phyloP scores from a whole-genome alignment of 805 yeast genomes.

The Candida broadrunensis region DNA sequence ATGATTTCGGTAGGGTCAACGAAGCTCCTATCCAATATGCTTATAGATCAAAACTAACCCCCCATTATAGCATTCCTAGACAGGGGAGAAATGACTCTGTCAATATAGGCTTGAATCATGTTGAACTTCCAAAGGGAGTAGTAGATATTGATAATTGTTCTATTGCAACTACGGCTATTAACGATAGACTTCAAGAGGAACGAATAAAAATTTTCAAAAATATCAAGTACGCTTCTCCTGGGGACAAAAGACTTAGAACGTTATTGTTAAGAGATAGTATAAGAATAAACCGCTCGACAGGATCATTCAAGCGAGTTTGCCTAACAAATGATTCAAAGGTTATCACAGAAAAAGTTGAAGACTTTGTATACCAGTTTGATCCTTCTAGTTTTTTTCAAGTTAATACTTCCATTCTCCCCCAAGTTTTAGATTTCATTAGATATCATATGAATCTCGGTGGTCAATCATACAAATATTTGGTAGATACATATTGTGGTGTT shows the following conservation, averaged over 20 bases:
- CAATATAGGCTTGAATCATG: slow-evolving; percentile 31
- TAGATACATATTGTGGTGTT: slow-evolving; percentile 46
- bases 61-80: slow-evolving; percentile 26
- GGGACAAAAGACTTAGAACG: slow-evolving; percentile 12
- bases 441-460: slow-evolving; percentile 12
- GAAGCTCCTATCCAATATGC: slow-evolving; percentile 37
- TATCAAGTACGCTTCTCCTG: background rate
- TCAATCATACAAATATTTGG: slow-evolving; percentile 19
- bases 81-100: slow-evolving; percentile 4
- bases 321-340: slow-evolving; percentile 22
- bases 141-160: slow-evolving; percentile 37
- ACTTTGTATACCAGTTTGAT: slow-evolving; percentile 34
- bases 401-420: slow-evolving; percentile 34
- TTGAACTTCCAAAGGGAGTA: slow-evolving; percentile 15
- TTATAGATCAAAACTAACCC: slow-evolving; percentile 41
- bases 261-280: slow-evolving; percentile 31
- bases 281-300: slow-evolving; percentile 25
- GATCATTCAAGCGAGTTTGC: slow-evolving; percentile 22
- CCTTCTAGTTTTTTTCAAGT: slow-evolving; percentile 41
- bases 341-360: slow-evolving; percentile 34
- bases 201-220: slow-evolving; percentile 9
- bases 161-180: slow-evolving; percentile 32
- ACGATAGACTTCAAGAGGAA: slow-evolving; percentile 16
- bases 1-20: slow-evolving; percentile 22
- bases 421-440: slow-evolving; percentile 28